Percentiles rank a stretch among this genome's conserved stretches.
Conservation (phyloP, 2,329 filamentous ascomycete genomes). For the Colletotrichum ledebouriae region DNA sequence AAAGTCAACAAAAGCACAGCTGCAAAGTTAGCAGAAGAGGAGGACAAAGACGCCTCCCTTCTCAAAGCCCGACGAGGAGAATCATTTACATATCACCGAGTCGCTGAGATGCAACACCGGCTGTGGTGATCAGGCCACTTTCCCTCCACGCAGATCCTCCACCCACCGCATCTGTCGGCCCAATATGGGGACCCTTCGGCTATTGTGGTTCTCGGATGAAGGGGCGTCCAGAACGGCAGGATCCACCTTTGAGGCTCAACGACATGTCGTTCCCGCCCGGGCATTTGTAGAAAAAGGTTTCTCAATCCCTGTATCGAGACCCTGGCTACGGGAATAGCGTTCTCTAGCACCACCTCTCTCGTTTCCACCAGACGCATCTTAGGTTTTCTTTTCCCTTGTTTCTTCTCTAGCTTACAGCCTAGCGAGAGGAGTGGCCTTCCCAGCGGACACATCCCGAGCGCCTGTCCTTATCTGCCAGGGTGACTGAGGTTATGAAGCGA, state of each 20-base stretch:
- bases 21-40: not conserved
- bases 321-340: slow-evolving; percentile 25
- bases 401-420: slow-evolving; percentile 1
- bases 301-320: slow-evolving; percentile 8
- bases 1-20: not conserved
- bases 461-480: slow-evolving; percentile 29
- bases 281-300: slow-evolving; percentile 22
- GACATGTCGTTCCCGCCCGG: slow-evolving; percentile 28
- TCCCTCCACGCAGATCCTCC: slow-evolving; percentile 35
- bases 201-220: slow-evolving; percentile 41
- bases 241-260: slow-evolving; percentile 39
- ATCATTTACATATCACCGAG: not conserved
- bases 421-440: slow-evolving; percentile 17
- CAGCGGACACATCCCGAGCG: slow-evolving; percentile 33
- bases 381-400: slow-evolving; percentile 12
- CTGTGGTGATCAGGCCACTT: slow-evolving; percentile 34
- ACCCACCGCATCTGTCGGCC: slow-evolving; percentile 33
- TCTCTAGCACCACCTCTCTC: slow-evolving; percentile 23
- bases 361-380: slow-evolving; percentile 1
- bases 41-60: too few species aligned
- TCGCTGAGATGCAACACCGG: slow-evolving; percentile 5
- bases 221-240: slow-evolving; percentile 25
- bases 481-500: slow-evolving; percentile 25
- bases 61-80: not conserved
- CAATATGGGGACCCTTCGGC: slow-evolving; percentile 33